phyloP scores from a whole-genome alignment of 495 filamentous ascomycete genomes.

The Clohesyomyces aquaticus region DNA sequence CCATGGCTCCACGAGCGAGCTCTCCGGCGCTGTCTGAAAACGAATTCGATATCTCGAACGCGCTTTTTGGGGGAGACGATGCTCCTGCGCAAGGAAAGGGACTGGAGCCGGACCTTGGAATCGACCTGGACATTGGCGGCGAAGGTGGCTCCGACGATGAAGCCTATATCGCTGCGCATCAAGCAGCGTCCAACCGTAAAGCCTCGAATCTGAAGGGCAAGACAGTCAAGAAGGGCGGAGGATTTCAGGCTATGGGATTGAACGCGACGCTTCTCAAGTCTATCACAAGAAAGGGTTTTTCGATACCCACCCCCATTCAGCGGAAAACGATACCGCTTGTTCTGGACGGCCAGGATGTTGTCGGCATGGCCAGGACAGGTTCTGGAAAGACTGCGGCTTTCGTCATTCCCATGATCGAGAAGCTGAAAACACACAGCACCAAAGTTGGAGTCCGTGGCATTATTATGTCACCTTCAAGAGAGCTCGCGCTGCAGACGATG shows the following conservation, averaged over 20 bases:
- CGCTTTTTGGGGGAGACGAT: conserved; percentile 67
- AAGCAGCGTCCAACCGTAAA: conserved; percentile 86
- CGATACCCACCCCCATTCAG: conserved; percentile 95
- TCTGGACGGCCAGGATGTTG: conserved; percentile 86
- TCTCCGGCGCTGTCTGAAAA: conserved; percentile 87
- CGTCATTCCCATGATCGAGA: conserved; percentile 97
- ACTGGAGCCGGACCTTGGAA: conserved; percentile 38
- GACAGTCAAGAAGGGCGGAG: conserved; percentile 88
- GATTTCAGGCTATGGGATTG: conserved; percentile 95
- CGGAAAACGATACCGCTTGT: conserved; percentile 92
- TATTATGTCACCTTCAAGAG: conserved; percentile 87
- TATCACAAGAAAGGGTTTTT: conserved; percentile 90
- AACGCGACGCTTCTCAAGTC: conserved; percentile 81
- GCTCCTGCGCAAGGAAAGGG: conserved; percentile 5
- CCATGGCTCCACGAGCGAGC: conserved; percentile 64
- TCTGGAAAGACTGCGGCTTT: conserved; percentile 98
- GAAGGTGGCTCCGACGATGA: conserved; percentile 66
- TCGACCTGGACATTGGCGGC: conserved; percentile 44
- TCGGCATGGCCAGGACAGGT: conserved; percentile 96
- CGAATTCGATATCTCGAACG: conserved; percentile 84
- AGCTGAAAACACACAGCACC: conserved; percentile 83
- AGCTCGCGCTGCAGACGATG: conserved; percentile 90
- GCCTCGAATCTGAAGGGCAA: conserved; percentile 77
- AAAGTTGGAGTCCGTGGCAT: conserved; percentile 82
- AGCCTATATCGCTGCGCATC: conserved; percentile 83